Evolutionary conservation across 2,329 filamentous ascomycete genomes (phyloP).

Genomic region (Colletotrichum camelliae): DNA sequence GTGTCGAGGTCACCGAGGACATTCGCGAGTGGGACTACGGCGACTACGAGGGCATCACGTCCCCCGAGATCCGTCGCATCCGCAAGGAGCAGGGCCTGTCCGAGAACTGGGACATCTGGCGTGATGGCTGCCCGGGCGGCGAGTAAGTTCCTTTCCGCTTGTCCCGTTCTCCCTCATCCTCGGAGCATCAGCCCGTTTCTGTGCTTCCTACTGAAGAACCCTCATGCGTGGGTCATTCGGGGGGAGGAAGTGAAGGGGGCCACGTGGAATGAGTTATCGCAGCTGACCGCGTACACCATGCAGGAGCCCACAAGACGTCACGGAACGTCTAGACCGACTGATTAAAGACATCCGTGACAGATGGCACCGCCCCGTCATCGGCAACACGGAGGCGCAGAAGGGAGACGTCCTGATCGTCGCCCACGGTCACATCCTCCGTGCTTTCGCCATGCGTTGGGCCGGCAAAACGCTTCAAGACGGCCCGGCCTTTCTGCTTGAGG

Average conservation of each 20-base stretch:
- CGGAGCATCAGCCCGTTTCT: background rate
- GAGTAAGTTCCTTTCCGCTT: constrained; percentile 62
- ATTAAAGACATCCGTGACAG: constrained; percentile 76
- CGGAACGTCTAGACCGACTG: constrained; percentile 73
- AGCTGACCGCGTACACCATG: background rate
- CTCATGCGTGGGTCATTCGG: background rate
- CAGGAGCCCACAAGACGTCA: constrained; percentile 75
- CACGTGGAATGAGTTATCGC: background rate
- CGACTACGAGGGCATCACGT: constrained; percentile 83
- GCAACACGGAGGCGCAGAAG: constrained; percentile 36
- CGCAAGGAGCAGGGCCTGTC: constrained; percentile 62
- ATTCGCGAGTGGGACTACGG: constrained; percentile 90
- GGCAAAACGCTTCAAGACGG: constrained; percentile 76
- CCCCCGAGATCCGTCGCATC: constrained; percentile 66
- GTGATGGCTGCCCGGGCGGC: constrained; percentile 84
- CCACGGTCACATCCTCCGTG: constrained; percentile 87
- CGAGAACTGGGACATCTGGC: constrained; percentile 83
- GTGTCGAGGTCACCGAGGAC: constrained; percentile 71
- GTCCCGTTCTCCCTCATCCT: background rate
- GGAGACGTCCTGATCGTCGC: constrained; percentile 70
- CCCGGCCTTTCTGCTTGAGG: constrained; percentile 83
- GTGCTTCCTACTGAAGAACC: background rate
- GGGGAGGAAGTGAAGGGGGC: background rate
- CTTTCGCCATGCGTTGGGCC: constrained; percentile 88
- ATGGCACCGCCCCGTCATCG: constrained; percentile 68